Base-by-base conservation (phyloP, 139 green algal species). In the Chlorella ohadii region DNA sequence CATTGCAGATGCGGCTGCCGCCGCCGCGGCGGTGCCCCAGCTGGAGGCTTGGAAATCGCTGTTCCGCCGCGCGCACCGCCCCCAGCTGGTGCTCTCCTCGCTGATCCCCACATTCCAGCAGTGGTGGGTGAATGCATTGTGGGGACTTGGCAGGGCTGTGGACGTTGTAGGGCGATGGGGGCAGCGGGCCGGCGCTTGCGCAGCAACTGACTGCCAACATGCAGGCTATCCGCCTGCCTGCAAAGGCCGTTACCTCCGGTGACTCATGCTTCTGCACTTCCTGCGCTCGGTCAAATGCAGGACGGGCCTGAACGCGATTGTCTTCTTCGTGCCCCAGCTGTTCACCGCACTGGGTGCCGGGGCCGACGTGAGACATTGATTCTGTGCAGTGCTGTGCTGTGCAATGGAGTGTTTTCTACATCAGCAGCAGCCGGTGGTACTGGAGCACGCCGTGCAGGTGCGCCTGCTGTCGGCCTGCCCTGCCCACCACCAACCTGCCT, bases 271-370 rank as follows among this genome's bases (percentile, higher is more conserved):
- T 16, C 6, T 51, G 44, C 9, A 59, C 44, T 33, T 27, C 31
- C 64, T 71, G 15, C 31, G 13, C 63, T 59, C 12, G 12, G 19
- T 20, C 51, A 3, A 20, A n/a, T 41, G 64, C 31, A 71, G 64
- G 64, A 71, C 64, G 31, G 64, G 64, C 64, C 64, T 71, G 11
- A 71, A 71, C 31, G 64, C 64, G 3, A 71, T 71, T 13, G 64
- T 71, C 64, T 71, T 71, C 31, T 71, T 71, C 64, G 64, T 71
- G n/a, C 64, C 64, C 31, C 64, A 71, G 64, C 64, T 71, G n/a
- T 71, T 71, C 31, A 34, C 64, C 17, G 64, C 64, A 27, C 64
- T 71, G 64, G 64, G 64, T 31, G 19, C 64, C 15, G 31, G 15
- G 31, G n/a, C n/a, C 31, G 64, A 71, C 20, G 64, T 71, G 64